A percentile compares a stretch with the other conserved stretches of the same genome.
Evolutionary conservation across 495 filamentous ascomycete genomes (phyloP).

Genomic region (Filosporella fistucella): DNA sequence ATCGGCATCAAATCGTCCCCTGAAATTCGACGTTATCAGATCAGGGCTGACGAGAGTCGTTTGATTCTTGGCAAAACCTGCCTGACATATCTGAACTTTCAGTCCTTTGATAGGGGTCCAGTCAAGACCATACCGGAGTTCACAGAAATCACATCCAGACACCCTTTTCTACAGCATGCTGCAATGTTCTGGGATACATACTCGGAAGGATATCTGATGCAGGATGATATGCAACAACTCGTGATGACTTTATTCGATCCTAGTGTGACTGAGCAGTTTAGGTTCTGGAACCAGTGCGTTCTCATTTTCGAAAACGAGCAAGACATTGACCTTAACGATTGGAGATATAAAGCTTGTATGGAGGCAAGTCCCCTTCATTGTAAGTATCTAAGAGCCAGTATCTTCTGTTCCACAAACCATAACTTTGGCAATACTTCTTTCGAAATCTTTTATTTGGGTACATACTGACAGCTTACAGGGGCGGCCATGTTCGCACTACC

Average conservation of each 20-base stretch:
- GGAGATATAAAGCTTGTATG: neutral
- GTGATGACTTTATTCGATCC: neutral
- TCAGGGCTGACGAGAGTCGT: neutral
- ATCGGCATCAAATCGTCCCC: neutral
- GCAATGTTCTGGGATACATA: neutral
- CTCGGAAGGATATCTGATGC: neutral
- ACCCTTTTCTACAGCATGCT: neutral
- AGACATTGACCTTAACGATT: neutral
- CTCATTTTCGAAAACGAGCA: neutral
- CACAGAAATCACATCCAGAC: neutral
- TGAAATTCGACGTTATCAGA: neutral
- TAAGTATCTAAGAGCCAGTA: no score
- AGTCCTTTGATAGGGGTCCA: neutral
- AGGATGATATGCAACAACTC: neutral
- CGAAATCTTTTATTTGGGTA: no score
- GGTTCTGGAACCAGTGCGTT: conserved; percentile 1
- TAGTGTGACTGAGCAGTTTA: neutral
- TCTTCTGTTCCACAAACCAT: no score
- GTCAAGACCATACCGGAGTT: neutral
- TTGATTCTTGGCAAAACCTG: neutral
- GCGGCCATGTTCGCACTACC: neutral
- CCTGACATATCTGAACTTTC: neutral
- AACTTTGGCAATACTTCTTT: no score
- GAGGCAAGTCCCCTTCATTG: neutral
- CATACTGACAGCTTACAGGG: no score